A percentile compares a stretch with the other conserved stretches of the same genome.
phyloP scores from a whole-genome alignment of 2,329 filamentous ascomycete genomes.

The Cladophialophora carrionii region DNA sequence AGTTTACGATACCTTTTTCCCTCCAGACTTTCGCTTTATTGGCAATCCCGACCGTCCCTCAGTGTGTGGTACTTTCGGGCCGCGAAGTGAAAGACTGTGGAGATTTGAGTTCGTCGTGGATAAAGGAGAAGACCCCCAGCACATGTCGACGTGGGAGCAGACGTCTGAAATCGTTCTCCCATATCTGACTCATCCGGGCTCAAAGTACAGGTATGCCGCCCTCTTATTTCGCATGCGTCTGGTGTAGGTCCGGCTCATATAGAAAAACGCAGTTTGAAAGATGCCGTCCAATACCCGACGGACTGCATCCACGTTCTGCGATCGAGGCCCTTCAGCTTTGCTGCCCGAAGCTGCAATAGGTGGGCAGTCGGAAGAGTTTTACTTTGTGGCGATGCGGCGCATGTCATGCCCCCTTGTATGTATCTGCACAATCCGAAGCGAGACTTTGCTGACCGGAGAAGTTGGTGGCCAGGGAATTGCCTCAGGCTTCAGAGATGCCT shows the following conservation, averaged over 20 bases:
- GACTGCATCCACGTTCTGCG: constrained; percentile 55
- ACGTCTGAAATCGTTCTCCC: constrained; percentile 40
- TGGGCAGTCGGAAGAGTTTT: constrained; percentile 51
- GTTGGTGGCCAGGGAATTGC: constrained; percentile 50
- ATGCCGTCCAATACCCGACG: constrained; percentile 44
- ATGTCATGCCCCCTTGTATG: constrained; percentile 57
- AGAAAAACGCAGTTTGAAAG: constrained; percentile 19
- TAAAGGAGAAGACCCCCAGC: constrained; percentile 41
- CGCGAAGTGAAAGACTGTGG: constrained; percentile 49
- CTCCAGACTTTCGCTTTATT: constrained; percentile 51
- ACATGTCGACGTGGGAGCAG: constrained; percentile 42
- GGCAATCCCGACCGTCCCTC: constrained; percentile 50
- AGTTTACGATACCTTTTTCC: constrained; percentile 56
- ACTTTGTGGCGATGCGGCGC: constrained; percentile 56
- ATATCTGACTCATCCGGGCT: constrained; percentile 40
- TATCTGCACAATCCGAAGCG: background rate
- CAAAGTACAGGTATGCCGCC: constrained; percentile 21
- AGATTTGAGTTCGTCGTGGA: constrained; percentile 47
- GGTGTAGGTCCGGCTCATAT: background rate
- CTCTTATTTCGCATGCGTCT: background rate
- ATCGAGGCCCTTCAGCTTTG: constrained; percentile 53
- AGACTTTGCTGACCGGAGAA: constrained; percentile 24
- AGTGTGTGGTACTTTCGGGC: constrained; percentile 53
- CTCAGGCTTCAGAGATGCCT: constrained; percentile 48
- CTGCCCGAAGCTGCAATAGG: constrained; percentile 52